phyloP scores from a whole-genome alignment of 495 filamentous ascomycete genomes.

The Tuber microsphaerosporum region DNA sequence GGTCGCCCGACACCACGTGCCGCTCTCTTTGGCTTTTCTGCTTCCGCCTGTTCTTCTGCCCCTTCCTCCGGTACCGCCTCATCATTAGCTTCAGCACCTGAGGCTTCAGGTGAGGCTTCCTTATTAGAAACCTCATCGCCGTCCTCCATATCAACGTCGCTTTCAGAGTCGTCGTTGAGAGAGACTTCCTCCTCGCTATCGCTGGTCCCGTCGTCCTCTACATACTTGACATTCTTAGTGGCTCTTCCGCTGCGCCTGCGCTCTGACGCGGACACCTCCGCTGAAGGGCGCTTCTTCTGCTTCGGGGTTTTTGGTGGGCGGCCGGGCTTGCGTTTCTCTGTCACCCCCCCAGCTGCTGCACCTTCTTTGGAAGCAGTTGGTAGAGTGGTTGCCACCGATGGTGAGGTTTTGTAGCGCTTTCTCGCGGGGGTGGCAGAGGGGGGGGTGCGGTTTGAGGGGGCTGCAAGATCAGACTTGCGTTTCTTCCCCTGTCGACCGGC shows the following conservation, averaged over 20 bases:
- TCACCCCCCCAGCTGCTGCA: not conserved
- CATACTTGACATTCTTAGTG: constrained; percentile 42
- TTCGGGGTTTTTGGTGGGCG: constrained; percentile 40
- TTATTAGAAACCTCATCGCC: constrained; percentile 50
- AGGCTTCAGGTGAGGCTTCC: constrained; percentile 40
- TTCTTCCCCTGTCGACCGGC: constrained; percentile 42
- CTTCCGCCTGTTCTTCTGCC: constrained; percentile 8
- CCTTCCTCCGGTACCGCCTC: constrained; percentile 4
- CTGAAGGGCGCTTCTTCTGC: constrained; percentile 42
- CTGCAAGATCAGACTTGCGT: constrained; percentile 47
- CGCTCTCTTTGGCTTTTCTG: constrained; percentile 9
- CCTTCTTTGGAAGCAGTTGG: constrained; percentile 9
- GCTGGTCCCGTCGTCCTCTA: constrained; percentile 39
- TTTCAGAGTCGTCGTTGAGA: constrained; percentile 35
- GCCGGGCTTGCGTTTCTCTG: constrained; percentile 28
- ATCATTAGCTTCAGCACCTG: not conserved
- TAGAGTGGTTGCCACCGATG: constrained; percentile 3
- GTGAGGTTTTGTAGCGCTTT: constrained; percentile 32
- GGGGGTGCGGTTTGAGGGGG: constrained; percentile 11
- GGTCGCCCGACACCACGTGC: constrained; percentile 25
- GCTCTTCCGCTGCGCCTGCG: constrained; percentile 43
- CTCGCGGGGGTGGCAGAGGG: constrained; percentile 46
- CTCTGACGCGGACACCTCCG: constrained; percentile 35
- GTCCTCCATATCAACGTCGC: constrained; percentile 52
- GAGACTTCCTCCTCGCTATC: constrained; percentile 28